Percentiles rank a stretch among this genome's conserved stretches.
phyloP scores from a whole-genome alignment of 345 rosid species.

The Microcos paniculata region DNA sequence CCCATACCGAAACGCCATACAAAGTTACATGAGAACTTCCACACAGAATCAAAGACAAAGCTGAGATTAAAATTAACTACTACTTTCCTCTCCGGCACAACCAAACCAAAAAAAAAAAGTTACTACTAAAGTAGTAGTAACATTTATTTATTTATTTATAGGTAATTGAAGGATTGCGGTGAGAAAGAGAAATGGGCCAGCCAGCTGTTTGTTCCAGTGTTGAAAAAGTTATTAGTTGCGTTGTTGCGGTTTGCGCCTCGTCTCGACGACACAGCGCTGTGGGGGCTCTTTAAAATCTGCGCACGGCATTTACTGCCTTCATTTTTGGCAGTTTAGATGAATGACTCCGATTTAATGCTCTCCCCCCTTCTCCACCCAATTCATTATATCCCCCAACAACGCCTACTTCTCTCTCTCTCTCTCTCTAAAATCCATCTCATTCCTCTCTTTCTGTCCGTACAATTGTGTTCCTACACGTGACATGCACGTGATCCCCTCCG shows the following conservation, averaged over 20 bases:
- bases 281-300: neutral
- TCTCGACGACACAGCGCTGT: neutral
- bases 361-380: neutral
- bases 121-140: neutral
- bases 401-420: neutral
- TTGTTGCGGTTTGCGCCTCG: neutral
- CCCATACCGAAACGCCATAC: neutral
- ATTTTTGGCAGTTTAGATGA: constrained; percentile 21
- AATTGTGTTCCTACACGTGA: neutral
- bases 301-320: constrained; percentile 12
- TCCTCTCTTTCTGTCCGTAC: neutral
- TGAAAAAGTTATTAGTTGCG: neutral
- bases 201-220: neutral
- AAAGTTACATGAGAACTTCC: neutral
- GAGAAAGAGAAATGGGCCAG: neutral
- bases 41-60: neutral
- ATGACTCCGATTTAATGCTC: constrained; percentile 22
- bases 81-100: no score
- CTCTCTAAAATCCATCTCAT: neutral
- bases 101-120: neutral
- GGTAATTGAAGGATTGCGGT: neutral
- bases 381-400: constrained; percentile 9
- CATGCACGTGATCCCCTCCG: neutral
- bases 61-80: neutral
- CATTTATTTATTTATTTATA: neutral